Evolutionary conservation across 2,329 filamentous ascomycete species (phyloP), one percentile per base, ranked within the genome.

Genomic region (Arachnomyces sp.): DNA sequence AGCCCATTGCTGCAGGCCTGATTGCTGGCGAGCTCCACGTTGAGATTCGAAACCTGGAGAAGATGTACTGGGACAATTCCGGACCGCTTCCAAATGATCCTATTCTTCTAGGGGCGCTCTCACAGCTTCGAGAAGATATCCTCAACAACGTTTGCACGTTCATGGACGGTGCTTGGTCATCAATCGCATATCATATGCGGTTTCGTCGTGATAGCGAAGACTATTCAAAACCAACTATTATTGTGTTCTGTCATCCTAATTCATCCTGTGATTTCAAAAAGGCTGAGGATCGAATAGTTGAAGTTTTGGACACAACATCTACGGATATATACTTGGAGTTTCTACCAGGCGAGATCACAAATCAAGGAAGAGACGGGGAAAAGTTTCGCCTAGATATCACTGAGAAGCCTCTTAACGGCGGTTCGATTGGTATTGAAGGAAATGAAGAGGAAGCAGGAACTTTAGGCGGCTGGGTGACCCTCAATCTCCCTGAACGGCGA

Each of bases 11-110:
- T 2, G 28, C 13, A 4, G 13, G 13, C 3, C 9, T 4, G 9
- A 11, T 31, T 14, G 28, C 21, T 2, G 6, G n/a, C 4, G 15
- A 28, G 2, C 6, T 38, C 4, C 36, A 38, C 18, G 36, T 38
- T 5, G 34, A 32, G 28, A 38, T 38, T 18, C 36, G 36, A 17
- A 38, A 38, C 11, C 25, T 14, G 11, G 29, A 38, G 12, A 11
- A 32, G 14, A 16, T 38, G 15, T 38, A 38, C 36, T 13, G 13
- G 6, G 36, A 38, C 16, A 15, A 31, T 5, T 38, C 36, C 6
- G 6, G 17, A 17, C 8, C 13, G 0, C 28, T 38, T 7, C 36
- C 36, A 3, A 15, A 38, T 13, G 15, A 38, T 12, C 28, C 29
- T 14, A 29, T 7, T 7, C 28, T 38, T 6, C 11, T 38, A 7